Percentiles rank a stretch among this genome's conserved stretches.
These are phyloP conservation scores for Penicillium longicatenatum DNA, from an alignment of 495 filamentous ascomycete species.

Conservation along the genomic window DNA sequence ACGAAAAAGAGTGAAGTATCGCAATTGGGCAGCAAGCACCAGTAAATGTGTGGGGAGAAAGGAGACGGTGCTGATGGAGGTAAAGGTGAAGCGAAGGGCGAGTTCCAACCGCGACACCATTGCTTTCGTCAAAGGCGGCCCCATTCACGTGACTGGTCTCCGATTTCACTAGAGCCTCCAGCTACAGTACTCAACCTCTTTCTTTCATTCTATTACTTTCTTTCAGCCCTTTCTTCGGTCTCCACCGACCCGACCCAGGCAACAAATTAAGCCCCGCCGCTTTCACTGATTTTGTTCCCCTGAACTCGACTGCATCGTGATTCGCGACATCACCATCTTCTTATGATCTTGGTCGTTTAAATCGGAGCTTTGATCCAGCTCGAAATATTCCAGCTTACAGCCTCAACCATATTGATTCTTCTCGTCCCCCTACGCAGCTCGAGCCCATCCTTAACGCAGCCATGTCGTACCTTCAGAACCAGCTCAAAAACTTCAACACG, in stretches of 20 bases:
- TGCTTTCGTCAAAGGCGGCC: constrained; percentile 1
- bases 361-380: constrained; percentile 17
- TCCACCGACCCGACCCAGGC: not conserved
- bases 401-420: not conserved
- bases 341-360: not conserved
- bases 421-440: constrained; percentile 4
- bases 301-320: not conserved
- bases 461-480: constrained; percentile 51
- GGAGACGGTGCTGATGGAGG: not conserved
- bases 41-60: not conserved
- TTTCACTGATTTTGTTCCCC: not conserved
- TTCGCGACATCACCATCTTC: not conserved
- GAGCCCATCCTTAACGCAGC: constrained; percentile 10
- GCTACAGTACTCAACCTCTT: not conserved
- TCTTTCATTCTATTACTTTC: not conserved
- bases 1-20: constrained; percentile 9
- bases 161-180: constrained; percentile 1
- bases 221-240: not conserved
- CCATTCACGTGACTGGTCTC: not conserved
- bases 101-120: not conserved
- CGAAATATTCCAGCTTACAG: not conserved
- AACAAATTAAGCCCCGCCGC: not conserved
- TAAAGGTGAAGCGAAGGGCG: not conserved
- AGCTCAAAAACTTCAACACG: constrained; percentile 51
- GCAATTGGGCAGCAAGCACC: not conserved